Evolutionary conservation across 2,329 filamentous ascomycete species (phyloP), one percentile per base, ranked within the genome.

Genomic region (Lasiodiplodia gonubiensis): DNA sequence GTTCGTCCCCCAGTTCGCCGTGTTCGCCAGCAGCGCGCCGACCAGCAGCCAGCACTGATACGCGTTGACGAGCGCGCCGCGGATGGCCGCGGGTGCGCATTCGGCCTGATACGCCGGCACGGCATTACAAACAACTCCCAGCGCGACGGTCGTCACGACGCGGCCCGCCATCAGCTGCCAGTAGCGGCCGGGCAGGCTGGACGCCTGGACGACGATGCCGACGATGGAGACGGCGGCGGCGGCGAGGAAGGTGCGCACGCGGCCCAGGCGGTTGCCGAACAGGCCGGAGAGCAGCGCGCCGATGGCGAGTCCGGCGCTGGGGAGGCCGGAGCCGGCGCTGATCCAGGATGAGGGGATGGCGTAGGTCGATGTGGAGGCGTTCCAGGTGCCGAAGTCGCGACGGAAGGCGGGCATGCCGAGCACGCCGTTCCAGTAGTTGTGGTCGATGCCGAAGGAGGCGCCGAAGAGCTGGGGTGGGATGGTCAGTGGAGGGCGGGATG

Each of bases 1-100:
- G 10, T 33, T 8, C 30, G 30, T 33, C 30, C 30, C 30, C 30
- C 30, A 33, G 8, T 33, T 33, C 30, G 30, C 30, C 30, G 30
- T 33, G 8, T 33, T 33, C 30, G 30, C 30, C 30, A 33, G 7
- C 30, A 33, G 30, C 30, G 30, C 59, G 11, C 59, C 59, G 16
- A 49, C 21, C 30, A 63, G 51, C 27, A 63, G 46, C 59, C 59
- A 63, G 42, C 59, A 63, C 18, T 63, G 59, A 46, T 63, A 63
- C 18, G 51, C 51, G 59, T 63, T 63, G 11, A 63, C 59, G 46
- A 63, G 51, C n/a, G 59, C 59, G 3, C 59, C 59, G 8, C 59
- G 59, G 4, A 63, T 63, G 2, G 59, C 59, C 0, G 59, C 42
- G 0, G 59, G 59, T 2, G 30, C 30, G 30, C 30, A 33, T 2